phyloP scores from a whole-genome alignment of 176 grass and related monocot species.

The Triticum monococcum region DNA sequence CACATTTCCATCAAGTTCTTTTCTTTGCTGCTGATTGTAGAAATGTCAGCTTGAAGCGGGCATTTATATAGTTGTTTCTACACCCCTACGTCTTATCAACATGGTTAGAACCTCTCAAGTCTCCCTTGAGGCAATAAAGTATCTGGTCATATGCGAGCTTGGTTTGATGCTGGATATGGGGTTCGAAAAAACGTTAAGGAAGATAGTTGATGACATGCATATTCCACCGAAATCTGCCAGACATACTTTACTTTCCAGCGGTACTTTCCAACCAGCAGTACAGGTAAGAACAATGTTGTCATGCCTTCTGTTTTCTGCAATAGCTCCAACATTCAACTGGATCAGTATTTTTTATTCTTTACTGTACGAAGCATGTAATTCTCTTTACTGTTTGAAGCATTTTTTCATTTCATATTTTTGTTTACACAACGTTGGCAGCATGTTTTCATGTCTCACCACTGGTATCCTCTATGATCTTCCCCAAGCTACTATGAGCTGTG shows the following conservation, averaged over 20 bases:
- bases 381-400: too few species aligned
- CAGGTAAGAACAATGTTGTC: constrained; percentile 31
- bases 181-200: not conserved
- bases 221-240: constrained; percentile 56
- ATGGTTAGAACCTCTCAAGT: not conserved
- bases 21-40: not conserved
- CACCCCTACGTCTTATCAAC: not conserved
- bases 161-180: not conserved
- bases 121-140: not conserved
- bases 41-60: not conserved
- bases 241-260: constrained; percentile 85
- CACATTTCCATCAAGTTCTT: not conserved
- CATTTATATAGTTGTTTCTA: not conserved
- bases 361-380: not conserved
- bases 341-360: not conserved
- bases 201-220: constrained; percentile 53
- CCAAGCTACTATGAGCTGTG: too few species aligned
- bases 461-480: not conserved
- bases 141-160: not conserved
- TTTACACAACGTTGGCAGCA: too few species aligned
- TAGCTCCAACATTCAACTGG: constrained; percentile 2
- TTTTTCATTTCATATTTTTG: too few species aligned
- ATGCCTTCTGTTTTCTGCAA: not conserved
- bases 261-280: constrained; percentile 74
- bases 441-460: not conserved